A percentile compares a stretch with the other conserved stretches of the same genome.
Conservation (phyloP, 345 rosid genomes). For the Cardamine chenopodiifolia region DNA sequence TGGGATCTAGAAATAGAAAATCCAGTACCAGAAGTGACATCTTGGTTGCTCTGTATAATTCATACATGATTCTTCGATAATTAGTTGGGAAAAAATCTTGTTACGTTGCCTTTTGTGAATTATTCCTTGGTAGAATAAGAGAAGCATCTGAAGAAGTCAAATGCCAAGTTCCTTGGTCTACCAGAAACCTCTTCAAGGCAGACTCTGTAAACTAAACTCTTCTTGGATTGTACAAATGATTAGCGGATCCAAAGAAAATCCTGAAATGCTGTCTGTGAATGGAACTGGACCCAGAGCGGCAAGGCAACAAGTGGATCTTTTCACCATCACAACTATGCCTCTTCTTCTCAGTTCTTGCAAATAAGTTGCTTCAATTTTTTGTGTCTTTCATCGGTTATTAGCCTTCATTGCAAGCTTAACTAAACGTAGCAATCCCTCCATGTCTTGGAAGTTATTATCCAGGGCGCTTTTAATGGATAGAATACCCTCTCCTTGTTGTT, state of each 20-base stretch:
- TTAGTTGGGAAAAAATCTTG: constrained; percentile 18
- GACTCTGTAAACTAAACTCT: constrained; percentile 26
- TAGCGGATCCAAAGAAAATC: constrained; percentile 26
- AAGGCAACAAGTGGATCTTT: constrained; percentile 17
- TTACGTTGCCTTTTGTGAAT: constrained; percentile 21
- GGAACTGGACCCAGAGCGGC: constrained; percentile 26
- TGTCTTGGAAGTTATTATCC: constrained; percentile 92
- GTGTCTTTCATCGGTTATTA: constrained; percentile 53
- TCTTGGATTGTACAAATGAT: constrained; percentile 32
- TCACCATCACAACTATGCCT: constrained; percentile 23
- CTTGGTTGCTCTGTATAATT: constrained; percentile 29
- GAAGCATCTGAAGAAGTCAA: constrained; percentile 27
- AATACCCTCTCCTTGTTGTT: constrained; percentile 57
- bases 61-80: constrained; percentile 27
- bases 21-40: constrained; percentile 32
- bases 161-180: constrained; percentile 21
- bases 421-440: constrained; percentile 74
- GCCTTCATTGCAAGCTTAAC: constrained; percentile 87
- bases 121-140: constrained; percentile 18
- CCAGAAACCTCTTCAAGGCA: constrained; percentile 24
- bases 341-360: constrained; percentile 32
- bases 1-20: constrained; percentile 18
- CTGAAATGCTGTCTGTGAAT: constrained; percentile 6
- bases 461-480: constrained; percentile 75
- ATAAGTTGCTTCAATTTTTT: constrained; percentile 18